Percentiles rank a stretch among this genome's conserved stretches.
These are phyloP conservation scores for Thelonectria discophora DNA, from an alignment of 2,329 filamentous ascomycete species.

Conservation along the genomic window DNA sequence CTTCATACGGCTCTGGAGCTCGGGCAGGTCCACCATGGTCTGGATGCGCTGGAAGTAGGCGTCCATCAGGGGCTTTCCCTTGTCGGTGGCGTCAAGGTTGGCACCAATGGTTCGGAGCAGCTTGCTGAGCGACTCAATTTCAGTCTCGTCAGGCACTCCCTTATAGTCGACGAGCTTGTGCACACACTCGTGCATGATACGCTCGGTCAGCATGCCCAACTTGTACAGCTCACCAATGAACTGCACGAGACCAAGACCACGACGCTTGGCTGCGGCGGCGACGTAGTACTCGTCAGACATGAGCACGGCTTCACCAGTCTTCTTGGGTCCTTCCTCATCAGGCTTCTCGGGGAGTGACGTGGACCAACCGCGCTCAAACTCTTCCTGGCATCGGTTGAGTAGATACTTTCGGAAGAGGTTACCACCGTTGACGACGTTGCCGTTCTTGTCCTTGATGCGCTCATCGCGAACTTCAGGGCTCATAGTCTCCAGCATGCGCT, in stretches of 20 bases:
- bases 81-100: slow-evolving; percentile 84
- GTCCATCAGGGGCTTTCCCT: slow-evolving; percentile 87
- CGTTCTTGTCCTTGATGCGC: slow-evolving; percentile 89
- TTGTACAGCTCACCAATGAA: slow-evolving; percentile 99
- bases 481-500: slow-evolving; percentile 96
- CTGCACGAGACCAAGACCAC: slow-evolving; percentile 96
- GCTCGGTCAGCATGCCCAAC: slow-evolving; percentile 96
- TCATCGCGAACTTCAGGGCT: slow-evolving; percentile 94
- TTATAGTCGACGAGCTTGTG: slow-evolving; percentile 96
- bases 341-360: slow-evolving; percentile 82
- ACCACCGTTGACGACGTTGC: slow-evolving; percentile 88
- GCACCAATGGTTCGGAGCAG: slow-evolving; percentile 89
- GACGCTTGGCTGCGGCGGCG: slow-evolving; percentile 92
- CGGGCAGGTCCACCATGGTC: slow-evolving; percentile 79
- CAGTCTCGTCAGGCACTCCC: slow-evolving; percentile 90
- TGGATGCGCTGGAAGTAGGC: slow-evolving; percentile 92
- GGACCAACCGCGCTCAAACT: slow-evolving; percentile 98
- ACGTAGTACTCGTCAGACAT: slow-evolving; percentile 97
- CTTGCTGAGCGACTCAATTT: slow-evolving; percentile 95
- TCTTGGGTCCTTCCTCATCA: slow-evolving; percentile 63
- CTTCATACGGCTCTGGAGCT: slow-evolving; percentile 84
- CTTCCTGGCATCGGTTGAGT: slow-evolving; percentile 97
- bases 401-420: slow-evolving; percentile 98
- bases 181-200: slow-evolving; percentile 99
- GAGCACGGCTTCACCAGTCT: slow-evolving; percentile 77